These are phyloP conservation scores for Phalaenopsis equestris DNA, from an alignment of 106 monocot species.

Conservation along the genomic window DNA sequence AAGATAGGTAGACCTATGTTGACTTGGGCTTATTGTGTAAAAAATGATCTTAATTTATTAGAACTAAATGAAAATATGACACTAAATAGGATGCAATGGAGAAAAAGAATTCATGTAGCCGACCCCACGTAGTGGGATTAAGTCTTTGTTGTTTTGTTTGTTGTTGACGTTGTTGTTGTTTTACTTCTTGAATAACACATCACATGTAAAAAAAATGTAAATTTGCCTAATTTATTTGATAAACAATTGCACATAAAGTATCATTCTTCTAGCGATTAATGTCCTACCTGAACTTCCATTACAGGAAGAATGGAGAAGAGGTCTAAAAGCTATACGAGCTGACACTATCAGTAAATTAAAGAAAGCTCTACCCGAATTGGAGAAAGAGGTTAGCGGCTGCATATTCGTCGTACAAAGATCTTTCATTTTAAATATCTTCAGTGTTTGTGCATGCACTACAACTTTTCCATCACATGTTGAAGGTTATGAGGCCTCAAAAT, in stretches of 20 bases:
- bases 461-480: neutral
- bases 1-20: no score
- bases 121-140: no score
- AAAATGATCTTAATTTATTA: no score
- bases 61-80: no score
- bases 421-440: neutral
- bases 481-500: constrained; percentile 69
- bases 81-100: no score
- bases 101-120: no score
- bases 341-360: constrained; percentile 70
- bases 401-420: no score
- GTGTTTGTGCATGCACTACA: neutral
- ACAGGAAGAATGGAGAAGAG: constrained; percentile 85
- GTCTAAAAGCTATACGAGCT: constrained; percentile 62
- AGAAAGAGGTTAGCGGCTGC: constrained; percentile 46
- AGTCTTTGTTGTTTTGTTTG: no score
- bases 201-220: neutral
- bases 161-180: no score
- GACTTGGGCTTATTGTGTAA: no score
- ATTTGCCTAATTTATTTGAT: neutral
- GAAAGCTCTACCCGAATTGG: constrained; percentile 61
- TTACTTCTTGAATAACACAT: neutral
- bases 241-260: neutral
- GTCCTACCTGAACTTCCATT: neutral
- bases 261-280: neutral